Conservation (phyloP, 805 yeast species). For the Aciculoconidium aculeatum region DNA sequence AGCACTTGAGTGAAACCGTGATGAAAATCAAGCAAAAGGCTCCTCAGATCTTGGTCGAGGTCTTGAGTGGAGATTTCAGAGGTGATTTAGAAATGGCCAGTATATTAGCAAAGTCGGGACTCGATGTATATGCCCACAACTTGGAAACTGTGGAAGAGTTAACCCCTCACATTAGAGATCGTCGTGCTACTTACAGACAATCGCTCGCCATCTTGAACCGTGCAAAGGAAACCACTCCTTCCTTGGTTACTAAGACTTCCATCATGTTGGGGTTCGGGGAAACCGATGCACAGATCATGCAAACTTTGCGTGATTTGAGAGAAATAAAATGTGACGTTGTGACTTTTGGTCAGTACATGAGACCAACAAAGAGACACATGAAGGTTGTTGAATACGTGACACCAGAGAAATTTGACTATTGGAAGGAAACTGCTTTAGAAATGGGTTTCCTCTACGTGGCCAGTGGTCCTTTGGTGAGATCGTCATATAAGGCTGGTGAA, state of each 20-base stretch:
- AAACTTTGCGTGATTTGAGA: constrained; percentile 72
- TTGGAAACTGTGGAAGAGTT: constrained; percentile 92
- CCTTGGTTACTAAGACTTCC: constrained; percentile 85
- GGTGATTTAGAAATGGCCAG: constrained; percentile 82
- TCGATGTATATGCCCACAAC: constrained; percentile 96
- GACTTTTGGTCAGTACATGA: constrained; percentile 98
- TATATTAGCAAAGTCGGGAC: constrained; percentile 74
- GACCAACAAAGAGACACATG: constrained; percentile 98
- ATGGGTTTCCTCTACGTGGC: constrained; percentile 96
- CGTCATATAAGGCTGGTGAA: constrained; percentile 98
- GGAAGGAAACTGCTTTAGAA: constrained; percentile 82
- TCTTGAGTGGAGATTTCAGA: constrained; percentile 89
- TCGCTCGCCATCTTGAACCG: constrained; percentile 68
- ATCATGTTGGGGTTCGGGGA: constrained; percentile 97
- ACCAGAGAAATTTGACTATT: constrained; percentile 90
- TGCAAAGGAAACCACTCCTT: constrained; percentile 75
- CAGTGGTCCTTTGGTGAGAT: constrained; percentile 93
- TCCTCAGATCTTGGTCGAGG: constrained; percentile 88
- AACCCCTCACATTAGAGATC: constrained; percentile 92
- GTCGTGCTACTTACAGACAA: constrained; percentile 94
- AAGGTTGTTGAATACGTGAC: constrained; percentile 92
- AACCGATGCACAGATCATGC: constrained; percentile 80
- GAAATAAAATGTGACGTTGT: constrained; percentile 82
- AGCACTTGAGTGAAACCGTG: constrained; percentile 87
- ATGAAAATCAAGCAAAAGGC: constrained; percentile 77